Percentiles rank a stretch among this genome's conserved stretches.
These are phyloP conservation scores for Lichina pygmaea DNA, from an alignment of 495 filamentous ascomycete species.

Conservation along the genomic window DNA sequence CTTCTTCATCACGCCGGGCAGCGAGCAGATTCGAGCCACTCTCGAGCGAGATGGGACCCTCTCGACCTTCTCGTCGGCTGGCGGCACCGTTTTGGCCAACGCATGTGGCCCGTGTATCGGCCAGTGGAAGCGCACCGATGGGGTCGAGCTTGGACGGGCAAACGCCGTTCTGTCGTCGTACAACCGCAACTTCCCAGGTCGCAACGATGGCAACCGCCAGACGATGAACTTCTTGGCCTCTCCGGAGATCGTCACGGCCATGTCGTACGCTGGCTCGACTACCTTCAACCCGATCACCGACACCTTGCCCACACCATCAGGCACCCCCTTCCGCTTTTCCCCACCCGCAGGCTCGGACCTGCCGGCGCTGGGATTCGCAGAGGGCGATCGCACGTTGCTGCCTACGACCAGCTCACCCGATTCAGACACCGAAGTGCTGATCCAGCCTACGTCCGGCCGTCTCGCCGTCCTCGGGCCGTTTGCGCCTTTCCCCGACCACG, in stretches of 20 bases:
- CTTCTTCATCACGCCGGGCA: constrained; percentile 90
- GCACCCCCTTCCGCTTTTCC: constrained; percentile 60
- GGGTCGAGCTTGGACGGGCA: constrained; percentile 48
- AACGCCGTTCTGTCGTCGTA: constrained; percentile 95
- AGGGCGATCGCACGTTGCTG: constrained; percentile 48
- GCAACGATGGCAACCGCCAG: constrained; percentile 83
- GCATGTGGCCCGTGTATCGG: constrained; percentile 91
- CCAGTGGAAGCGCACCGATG: constrained; percentile 85
- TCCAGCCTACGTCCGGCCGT: constrained; percentile 64
- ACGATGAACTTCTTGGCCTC: constrained; percentile 98
- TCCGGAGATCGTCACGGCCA: constrained; percentile 86
- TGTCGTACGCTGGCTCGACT: constrained; percentile 74
- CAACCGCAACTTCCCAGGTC: constrained; percentile 93
- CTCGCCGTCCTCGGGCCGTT: constrained; percentile 85
- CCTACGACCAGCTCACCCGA: constrained; percentile 45
- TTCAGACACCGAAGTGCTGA: constrained; percentile 32
- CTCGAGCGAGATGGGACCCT: constrained; percentile 68
- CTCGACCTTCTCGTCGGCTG: constrained; percentile 61
- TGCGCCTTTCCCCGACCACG: constrained; percentile 47
- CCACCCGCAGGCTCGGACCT: constrained; percentile 57
- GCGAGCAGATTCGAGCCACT: constrained; percentile 88
- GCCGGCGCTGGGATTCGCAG: constrained; percentile 50
- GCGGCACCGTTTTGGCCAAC: constrained; percentile 76
- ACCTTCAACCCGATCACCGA: constrained; percentile 95
- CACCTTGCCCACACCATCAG: constrained; percentile 51